Conservation (phyloP, 148 eudicot species). For the Camellia japonica region DNA sequence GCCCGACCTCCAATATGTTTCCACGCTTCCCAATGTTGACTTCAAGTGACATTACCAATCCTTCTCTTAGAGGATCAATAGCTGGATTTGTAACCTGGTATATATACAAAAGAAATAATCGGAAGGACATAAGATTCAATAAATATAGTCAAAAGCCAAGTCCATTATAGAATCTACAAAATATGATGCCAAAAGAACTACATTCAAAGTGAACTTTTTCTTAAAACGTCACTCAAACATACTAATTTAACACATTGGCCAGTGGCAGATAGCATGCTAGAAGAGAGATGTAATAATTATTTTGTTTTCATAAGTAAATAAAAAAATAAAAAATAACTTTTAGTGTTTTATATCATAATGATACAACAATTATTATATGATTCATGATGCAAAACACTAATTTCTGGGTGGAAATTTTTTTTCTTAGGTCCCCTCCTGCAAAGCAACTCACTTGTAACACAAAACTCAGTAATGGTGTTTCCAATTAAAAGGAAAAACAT, state of each 20-base stretch:
- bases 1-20: slow-evolving; percentile 92
- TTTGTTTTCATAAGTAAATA: no score
- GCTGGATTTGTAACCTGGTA: slow-evolving; percentile 97
- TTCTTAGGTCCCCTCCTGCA: not conserved
- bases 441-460: not conserved
- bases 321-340: no score
- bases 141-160: not conserved
- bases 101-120: not conserved
- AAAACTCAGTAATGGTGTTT: not conserved
- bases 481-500: not conserved
- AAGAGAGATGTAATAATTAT: not conserved
- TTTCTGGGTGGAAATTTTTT: not conserved
- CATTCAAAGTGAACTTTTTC: not conserved
- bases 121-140: not conserved
- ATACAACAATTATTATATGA: not conserved
- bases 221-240: not conserved
- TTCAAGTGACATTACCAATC: slow-evolving; percentile 97
- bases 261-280: not conserved
- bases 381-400: not conserved
- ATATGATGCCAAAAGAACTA: not conserved
- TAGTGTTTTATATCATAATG: no score
- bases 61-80: slow-evolving; percentile 97
- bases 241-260: not conserved
- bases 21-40: slow-evolving; percentile 95
- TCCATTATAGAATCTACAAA: slow-evolving; percentile 3